Evolutionary conservation across 2,329 filamentous ascomycete genomes (phyloP).

Genomic region (Coniochaeta ligniaria): DNA sequence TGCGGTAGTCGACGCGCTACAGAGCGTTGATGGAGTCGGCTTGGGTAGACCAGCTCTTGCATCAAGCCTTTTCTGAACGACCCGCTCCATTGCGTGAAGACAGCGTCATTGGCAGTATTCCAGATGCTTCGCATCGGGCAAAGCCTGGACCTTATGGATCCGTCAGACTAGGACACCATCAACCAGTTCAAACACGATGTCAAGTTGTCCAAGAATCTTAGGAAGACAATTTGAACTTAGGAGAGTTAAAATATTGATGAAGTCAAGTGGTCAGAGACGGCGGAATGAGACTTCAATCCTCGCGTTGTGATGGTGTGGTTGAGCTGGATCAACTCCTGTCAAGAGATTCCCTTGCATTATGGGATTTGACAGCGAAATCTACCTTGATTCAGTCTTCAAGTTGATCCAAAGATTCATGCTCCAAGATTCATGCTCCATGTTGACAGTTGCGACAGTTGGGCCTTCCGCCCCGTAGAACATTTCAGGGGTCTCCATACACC

Average conservation of each 20-base stretch:
- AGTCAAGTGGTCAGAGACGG: background rate
- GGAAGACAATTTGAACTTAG: background rate
- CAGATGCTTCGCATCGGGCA: background rate
- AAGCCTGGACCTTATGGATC: background rate
- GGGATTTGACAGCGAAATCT: too few species aligned
- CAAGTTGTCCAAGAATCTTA: background rate
- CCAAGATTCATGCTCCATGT: too few species aligned
- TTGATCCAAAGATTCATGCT: too few species aligned
- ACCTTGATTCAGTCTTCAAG: too few species aligned
- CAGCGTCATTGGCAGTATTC: background rate
- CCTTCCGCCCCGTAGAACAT: background rate
- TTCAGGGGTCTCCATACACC: background rate
- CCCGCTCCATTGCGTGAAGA: background rate
- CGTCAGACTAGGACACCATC: background rate
- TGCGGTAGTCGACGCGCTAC: conserved; percentile 47
- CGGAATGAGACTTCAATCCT: background rate
- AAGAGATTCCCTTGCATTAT: too few species aligned
- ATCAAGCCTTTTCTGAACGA: background rate
- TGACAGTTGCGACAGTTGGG: too few species aligned
- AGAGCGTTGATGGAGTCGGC: conserved; percentile 47
- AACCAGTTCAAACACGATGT: background rate
- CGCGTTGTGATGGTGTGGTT: background rate
- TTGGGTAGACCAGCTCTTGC: conserved; percentile 35
- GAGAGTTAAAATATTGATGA: background rate
- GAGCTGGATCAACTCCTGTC: too few species aligned